Conservation (phyloP, 2,329 filamentous ascomycete species). For the Harringtonia aguacate region DNA sequence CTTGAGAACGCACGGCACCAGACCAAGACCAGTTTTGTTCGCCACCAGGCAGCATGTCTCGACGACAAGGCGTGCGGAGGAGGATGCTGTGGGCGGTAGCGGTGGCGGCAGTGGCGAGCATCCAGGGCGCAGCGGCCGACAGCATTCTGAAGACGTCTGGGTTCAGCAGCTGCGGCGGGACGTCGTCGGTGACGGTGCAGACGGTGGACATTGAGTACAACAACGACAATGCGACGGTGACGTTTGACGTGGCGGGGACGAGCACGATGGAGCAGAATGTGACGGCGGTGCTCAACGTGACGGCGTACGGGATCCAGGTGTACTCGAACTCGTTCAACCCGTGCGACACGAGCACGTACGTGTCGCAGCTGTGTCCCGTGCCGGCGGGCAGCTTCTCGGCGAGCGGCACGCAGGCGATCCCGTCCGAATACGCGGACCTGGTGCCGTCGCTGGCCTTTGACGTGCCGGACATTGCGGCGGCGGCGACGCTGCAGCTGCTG, state of each 20-base stretch:
- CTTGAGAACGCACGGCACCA: no score
- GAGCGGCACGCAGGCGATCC: conserved; percentile 59
- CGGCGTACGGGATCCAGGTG: conserved; percentile 72
- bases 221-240: conserved; percentile 58
- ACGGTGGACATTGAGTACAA: conserved; percentile 72
- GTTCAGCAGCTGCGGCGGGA: conserved; percentile 59
- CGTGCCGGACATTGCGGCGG: conserved; percentile 80
- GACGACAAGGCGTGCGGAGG: conserved; percentile 7
- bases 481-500: conserved; percentile 68
- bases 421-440: conserved; percentile 55
- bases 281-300: conserved; percentile 62
- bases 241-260: conserved; percentile 72
- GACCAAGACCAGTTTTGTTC: no score
- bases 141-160: conserved; percentile 72
- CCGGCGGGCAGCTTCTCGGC: conserved; percentile 67
- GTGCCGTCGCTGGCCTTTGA: conserved; percentile 86
- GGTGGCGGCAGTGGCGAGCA: conserved; percentile 18
- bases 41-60: no score
- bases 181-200: conserved; percentile 56
- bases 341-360: conserved; percentile 55
- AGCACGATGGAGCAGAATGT: conserved; percentile 70
- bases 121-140: conserved; percentile 44
- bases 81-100: conserved; percentile 11
- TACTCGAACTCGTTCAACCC: conserved; percentile 78
- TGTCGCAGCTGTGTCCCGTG: conserved; percentile 77